A percentile compares a stretch with the other conserved stretches of the same genome.
Conservation (phyloP, 345 rosid species). For the Microcos paniculata region DNA sequence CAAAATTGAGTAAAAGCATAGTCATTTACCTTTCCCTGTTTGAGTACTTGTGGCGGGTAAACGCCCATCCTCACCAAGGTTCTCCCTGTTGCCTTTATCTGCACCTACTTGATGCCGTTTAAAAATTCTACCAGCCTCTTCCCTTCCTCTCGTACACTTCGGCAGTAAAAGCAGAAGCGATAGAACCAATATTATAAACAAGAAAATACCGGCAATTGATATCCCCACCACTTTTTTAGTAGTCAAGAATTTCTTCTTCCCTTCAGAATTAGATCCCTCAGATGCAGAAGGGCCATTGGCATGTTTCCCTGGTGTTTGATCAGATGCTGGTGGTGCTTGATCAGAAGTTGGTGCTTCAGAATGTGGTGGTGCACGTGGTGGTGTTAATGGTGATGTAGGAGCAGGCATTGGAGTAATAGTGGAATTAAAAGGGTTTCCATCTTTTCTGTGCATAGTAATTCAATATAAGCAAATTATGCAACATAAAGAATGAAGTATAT, state of each 20-base stretch:
- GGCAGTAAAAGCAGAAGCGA: constrained; percentile 59
- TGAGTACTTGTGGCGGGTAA: constrained; percentile 42
- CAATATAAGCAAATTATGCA: constrained; percentile 17
- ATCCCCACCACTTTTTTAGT: constrained; percentile 69
- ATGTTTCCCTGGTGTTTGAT: constrained; percentile 44
- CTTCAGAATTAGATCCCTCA: constrained; percentile 44
- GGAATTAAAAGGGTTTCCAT: constrained; percentile 77
- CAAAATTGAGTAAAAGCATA: constrained; percentile 6
- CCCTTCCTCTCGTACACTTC: constrained; percentile 47
- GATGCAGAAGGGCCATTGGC: constrained; percentile 64
- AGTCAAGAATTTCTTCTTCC: constrained; percentile 37
- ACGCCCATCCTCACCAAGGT: constrained; percentile 42
- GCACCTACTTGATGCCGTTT: constrained; percentile 72
- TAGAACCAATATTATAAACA: constrained; percentile 54
- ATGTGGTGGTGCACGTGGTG: constrained; percentile 39
- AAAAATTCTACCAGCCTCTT: constrained; percentile 43
- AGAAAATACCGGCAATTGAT: constrained; percentile 63
- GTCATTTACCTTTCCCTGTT: constrained; percentile 59
- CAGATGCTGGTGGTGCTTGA: constrained; percentile 36
- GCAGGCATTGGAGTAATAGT: constrained; percentile 54
- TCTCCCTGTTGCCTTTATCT: constrained; percentile 64
- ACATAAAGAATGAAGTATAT: neutral
- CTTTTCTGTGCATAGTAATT: constrained; percentile 53
- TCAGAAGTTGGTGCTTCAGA: constrained; percentile 37
- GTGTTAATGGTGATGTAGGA: constrained; percentile 41